Conservation (phyloP, 2,329 filamentous ascomycete species). For the Scytalidium lignicola region DNA sequence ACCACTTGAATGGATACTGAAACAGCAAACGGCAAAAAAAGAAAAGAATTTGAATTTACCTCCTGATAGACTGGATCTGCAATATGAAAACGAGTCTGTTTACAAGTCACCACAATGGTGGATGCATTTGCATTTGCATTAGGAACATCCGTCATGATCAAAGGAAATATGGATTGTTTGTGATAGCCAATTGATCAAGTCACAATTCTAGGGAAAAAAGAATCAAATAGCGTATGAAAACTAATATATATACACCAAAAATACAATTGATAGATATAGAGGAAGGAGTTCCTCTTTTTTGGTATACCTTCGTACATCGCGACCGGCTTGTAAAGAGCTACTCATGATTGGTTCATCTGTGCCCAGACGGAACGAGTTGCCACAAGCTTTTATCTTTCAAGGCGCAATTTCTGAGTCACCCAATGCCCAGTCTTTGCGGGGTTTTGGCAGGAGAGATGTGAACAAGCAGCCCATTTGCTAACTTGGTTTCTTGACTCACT, state of each 20-base stretch:
- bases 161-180: not conserved
- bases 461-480: too few species aligned
- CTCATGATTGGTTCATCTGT: too few species aligned
- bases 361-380: too few species aligned
- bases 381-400: too few species aligned
- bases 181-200: constrained; percentile 2
- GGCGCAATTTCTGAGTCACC: too few species aligned
- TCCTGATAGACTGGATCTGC: constrained; percentile 27
- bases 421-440: too few species aligned
- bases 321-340: not conserved
- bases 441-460: too few species aligned
- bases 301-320: too few species aligned
- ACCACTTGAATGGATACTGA: not conserved
- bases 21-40: not conserved
- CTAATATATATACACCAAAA: not conserved
- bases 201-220: not conserved
- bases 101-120: constrained; percentile 25
- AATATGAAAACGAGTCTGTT: constrained; percentile 29
- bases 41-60: constrained; percentile 9
- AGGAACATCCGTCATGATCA: not conserved
- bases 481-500: not conserved
- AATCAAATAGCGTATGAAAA: too few species aligned
- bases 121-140: constrained; percentile 13
- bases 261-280: not conserved
- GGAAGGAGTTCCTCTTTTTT: not conserved